Base-by-base conservation (phyloP, 2,329 filamentous ascomycete species). In the Aplosporella prunicola region DNA sequence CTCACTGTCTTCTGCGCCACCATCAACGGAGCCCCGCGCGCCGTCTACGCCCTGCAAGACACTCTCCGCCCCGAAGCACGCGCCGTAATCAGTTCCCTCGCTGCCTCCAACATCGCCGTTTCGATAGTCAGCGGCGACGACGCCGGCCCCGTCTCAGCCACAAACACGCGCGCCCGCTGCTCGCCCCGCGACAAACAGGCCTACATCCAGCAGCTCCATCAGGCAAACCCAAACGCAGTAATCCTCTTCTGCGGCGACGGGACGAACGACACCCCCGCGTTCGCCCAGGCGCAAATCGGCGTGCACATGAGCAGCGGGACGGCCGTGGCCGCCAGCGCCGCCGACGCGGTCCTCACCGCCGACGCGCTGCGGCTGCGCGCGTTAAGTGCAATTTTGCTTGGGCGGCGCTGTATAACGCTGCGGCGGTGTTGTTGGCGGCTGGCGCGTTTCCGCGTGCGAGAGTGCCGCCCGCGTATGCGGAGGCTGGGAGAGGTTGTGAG, bases 331-430 rank as follows among this genome's bases (percentile, higher is more conserved):
- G 64, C 73, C 37, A 68, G 66, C 2, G 78, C 80, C 0, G 78
- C 83, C 0, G 80, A 88, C 47, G 36, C 25, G 10, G 36, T 39
- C 5, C 36, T 39, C 9, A 39, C 36, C 13, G 36, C 24, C 4
- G 30, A 32, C 14, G 23, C 36, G 17, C 30, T 39, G 10, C n/a
- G n/a, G n/a, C n/a, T n/a, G n/a, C n/a, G n/a, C n/a, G n/a, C n/a
- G n/a, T n/a, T n/a, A n/a, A n/a, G n/a, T n/a, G n/a, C n/a, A 86
- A 86, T 51, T 84, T 87, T 50, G 61, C 49, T 0, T 87, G 82
- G 82, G 72, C 74, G 23, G 72, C 72, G 24, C 56, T 82, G 0
- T 88, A 87, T 58, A 88, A 88, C 46, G 35, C 76, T 2, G 68
- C 80, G 37, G 81, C 81, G 0, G 63, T 88, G 3, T 56, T 83